Evolutionary conservation across 2,329 filamentous ascomycete species (phyloP), one percentile per base, ranked within the genome.

Genomic region (Cercospora brassicicola): DNA sequence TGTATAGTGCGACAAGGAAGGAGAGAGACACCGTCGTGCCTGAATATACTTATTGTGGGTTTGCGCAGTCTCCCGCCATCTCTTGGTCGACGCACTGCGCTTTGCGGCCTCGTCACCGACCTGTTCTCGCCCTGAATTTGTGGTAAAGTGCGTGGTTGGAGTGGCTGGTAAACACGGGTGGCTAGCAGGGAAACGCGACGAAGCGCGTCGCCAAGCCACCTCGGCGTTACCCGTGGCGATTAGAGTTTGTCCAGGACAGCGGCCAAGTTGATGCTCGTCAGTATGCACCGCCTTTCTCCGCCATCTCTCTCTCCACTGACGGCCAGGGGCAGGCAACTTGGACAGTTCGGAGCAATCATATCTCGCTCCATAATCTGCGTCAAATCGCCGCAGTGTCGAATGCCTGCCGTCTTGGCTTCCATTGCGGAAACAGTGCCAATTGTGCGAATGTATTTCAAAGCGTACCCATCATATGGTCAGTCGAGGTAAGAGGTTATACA

Each of bases 11-110:
- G 36, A 42, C 59, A 45, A 48, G 59, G 59, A 13, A 57, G 36
- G 48, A 62, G 57, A 67, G 56, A 63, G 30, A 48, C 28, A 28
- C 30, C 36, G 28, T 36, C 18, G 31, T 33, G 57, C 31, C 28
- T 39, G 57, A 3, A 36, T 67, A 65, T 65, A 67, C 62, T 65
- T 65, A 67, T 61, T 65, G 28, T 65, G 48, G 36, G 56, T 20
- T 65, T 59, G 65, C 13, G n/a, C 39, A 51, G 55, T 48, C 55
- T 42, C 63, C 63, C 45, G 63, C 63, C 63, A 53, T 65, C 42
- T 55, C 28, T 51, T 10, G 53, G 45, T 67, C 55, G 26, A 57
- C 53, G 8, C 15, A 33, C 53, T 57, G 53, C 53, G 26, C 30
- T 64, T 13, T 45, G 53, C 51, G 31, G 36, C 36, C 36, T 60